Evolutionary conservation across 2,329 filamentous ascomycete species (phyloP), one percentile per base, ranked within the genome.

Genomic region (Aureobasidium subglaciale): DNA sequence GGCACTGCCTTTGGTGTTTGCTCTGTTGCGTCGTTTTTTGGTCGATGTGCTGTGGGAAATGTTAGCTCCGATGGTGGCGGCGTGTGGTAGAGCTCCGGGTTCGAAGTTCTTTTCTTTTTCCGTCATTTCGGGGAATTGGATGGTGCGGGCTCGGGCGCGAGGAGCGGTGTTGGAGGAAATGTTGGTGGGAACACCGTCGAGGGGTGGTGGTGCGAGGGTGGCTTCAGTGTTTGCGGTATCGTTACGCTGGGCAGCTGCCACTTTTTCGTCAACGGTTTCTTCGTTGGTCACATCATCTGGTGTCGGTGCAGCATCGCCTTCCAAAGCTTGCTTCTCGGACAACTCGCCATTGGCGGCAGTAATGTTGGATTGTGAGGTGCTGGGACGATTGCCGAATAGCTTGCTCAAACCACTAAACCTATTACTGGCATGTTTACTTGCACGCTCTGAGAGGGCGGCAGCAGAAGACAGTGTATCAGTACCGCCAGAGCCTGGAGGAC

Each of bases 1-100:
- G 81, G 81, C 41, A 63, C 82, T 87, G 58, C 81, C 80, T 71
- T 82, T 86, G 35, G 87, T 91, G 25, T 83, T 86, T 1, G 82
- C 84, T 29, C 88, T 80, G 43, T 86, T 80, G 41, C 86, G 79
- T 45, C 81, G 78, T 65, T 77, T 84, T 74, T 20, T 81, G 82
- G 41, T 56, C 2, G 56, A 48, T 8, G 54, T 40, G 4, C 29
- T 35, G 20, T 55, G n/a, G 10, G 35, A 29, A 6, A 43, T 43
- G 40, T 55, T 55, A 4, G 59, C 58, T 10, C 40, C 32, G 3
- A 29, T 34, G 7, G 50, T 55, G 11, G 38, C 40, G 6, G 50
- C 50, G 22, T 55, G 68, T 61, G 8, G 65, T 60, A 20, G 57
- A 60, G 63, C 40, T 61, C 56, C 43, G 29, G 57, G 20, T 2